Evolutionary conservation across 768 basidiomycete species (phyloP), one percentile per base, ranked within the genome.

Genomic region (Cystobasidium tubakii): DNA sequence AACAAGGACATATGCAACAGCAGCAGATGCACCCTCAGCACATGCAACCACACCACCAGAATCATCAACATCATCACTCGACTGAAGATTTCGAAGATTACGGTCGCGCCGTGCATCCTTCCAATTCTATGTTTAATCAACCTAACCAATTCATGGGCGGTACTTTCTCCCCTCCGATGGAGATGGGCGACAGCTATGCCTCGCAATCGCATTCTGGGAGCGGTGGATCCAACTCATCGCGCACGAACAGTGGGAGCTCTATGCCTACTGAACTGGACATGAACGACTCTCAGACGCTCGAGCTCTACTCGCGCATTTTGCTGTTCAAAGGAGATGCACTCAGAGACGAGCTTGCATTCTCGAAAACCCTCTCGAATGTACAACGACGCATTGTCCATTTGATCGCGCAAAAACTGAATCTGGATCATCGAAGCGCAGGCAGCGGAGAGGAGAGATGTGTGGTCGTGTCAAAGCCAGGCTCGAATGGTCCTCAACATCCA

Each of bases 311-410:
- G 62, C 86, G 93, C 77, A 90, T 97, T 76, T 83, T 98, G 44
- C 85, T 98, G 44, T 99, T 99, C 88, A 97, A 95, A 84, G 93
- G 96, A 78, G 94, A 98, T 81, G 87, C 86, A 78, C 93, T 98
- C 91, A 86, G 95, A 42, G 94, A 98, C 78, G 94, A 98, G 81
- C 87, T 98, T 69, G 93, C 94, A 3, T 98, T 98, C 82, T 93
- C 94, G n/a, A 84, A 91, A 71, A 87, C 88, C 17, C 85, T 97
- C 23, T 84, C 86, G 36, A 86, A 92, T 25, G 90, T 90, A 80
- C 93, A 97, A 81, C 84, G 95, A 75, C 84, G 94, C 76, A 89
- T 92, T 17, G 95, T 99, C 34, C 95, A 99, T 81, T 85, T 98
- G 73, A 90, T 98, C 73, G 95, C 96, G 23, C 92, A 96, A 83